Conservation (phyloP, 2,329 filamentous ascomycete genomes). For the Penicillium sclerotigenum region DNA sequence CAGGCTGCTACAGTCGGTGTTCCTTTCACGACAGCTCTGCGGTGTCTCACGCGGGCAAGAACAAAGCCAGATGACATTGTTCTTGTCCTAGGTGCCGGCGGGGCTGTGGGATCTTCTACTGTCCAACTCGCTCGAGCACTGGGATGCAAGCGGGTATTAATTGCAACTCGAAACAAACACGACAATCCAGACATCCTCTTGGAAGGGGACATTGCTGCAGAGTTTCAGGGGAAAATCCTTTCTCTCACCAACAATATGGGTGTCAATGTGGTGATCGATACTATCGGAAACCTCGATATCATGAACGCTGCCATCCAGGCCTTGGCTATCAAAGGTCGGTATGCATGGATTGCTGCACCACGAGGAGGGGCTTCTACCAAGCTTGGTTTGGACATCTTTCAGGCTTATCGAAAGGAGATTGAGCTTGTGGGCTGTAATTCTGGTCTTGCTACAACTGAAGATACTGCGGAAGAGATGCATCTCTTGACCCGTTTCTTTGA, state of each 20-base stretch:
- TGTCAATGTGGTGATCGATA: slow-evolving; percentile 26
- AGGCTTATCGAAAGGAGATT: slow-evolving; percentile 21
- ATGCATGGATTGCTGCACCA: slow-evolving; percentile 28
- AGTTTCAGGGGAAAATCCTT: slow-evolving; percentile 1
- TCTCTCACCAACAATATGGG: slow-evolving; percentile 13
- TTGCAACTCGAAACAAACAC: slow-evolving; percentile 18
- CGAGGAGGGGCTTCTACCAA: slow-evolving; percentile 9
- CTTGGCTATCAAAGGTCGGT: slow-evolving; percentile 24
- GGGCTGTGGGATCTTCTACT: slow-evolving; percentile 28
- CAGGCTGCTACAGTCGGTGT: slow-evolving; percentile 31
- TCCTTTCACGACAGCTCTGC: slow-evolving; percentile 27
- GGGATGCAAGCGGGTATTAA: slow-evolving; percentile 26
- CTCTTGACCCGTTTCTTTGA: slow-evolving; percentile 13
- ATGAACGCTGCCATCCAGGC: slow-evolving; percentile 25
- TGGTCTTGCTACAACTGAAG: slow-evolving; percentile 7
- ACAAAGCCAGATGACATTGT: slow-evolving; percentile 25
- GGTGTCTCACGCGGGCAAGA: slow-evolving; percentile 21
- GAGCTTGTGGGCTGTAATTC: slow-evolving; percentile 21
- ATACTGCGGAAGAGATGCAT: slow-evolving; percentile 12
- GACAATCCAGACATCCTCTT: slow-evolving; percentile 20
- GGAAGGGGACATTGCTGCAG: not conserved
- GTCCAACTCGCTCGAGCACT: slow-evolving; percentile 23
- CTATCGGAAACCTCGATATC: slow-evolving; percentile 27
- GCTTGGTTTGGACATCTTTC: slow-evolving; percentile 18
- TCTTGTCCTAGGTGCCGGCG: slow-evolving; percentile 29